Base-by-base conservation (phyloP, 2,329 filamentous ascomycete species). In the Blastomyces gilchristii region DNA sequence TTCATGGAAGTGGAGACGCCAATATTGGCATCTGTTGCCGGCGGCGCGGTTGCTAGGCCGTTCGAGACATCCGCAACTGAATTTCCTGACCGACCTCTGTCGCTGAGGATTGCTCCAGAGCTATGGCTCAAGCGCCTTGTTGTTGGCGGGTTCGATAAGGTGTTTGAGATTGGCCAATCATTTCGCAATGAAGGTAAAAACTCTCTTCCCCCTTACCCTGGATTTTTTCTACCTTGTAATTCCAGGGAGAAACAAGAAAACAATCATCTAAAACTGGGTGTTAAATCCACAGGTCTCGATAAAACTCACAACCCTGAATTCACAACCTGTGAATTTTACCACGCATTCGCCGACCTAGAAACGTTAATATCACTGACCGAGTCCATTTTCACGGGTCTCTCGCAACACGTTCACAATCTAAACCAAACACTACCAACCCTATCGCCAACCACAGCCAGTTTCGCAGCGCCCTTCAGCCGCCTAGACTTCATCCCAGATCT, bases 311-410 rank as follows among this genome's bases (percentile, higher is more conserved):
- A 99, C 72, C 93, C 94, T 0, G 94, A 99, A 73, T 99, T 97
- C 77, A 94, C 90, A 54, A 97, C 90, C 65, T 97, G 93, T 79
- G 94, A 99, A 77, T 97, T 96, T 77, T 99, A 99, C 76, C 87
- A 89, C 65, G 87, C 92, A 2, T 95, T 92, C 70, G 86, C 88
- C 65, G 89, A 87, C 67, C 82, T 97, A 0, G 79, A 86, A 45
- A 84, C 89, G 52, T 79, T 97, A 60, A 91, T 96, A 71, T 72
- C 75, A 25, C 84, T 86, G 72, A 97, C 93, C 0, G 89, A 94
- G 73, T 78, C 81, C 16, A 76, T 97, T 58, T 76, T 97, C 41
- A 78, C 73, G 43, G 80, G 82, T 22, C 79, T 92, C 18, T 82
- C 84, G 11, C 69, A 75, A 18, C 80, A 82, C 66, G 81, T 84